Base-by-base conservation (phyloP, 345 rosid species). In the Aethionema arabicum region DNA sequence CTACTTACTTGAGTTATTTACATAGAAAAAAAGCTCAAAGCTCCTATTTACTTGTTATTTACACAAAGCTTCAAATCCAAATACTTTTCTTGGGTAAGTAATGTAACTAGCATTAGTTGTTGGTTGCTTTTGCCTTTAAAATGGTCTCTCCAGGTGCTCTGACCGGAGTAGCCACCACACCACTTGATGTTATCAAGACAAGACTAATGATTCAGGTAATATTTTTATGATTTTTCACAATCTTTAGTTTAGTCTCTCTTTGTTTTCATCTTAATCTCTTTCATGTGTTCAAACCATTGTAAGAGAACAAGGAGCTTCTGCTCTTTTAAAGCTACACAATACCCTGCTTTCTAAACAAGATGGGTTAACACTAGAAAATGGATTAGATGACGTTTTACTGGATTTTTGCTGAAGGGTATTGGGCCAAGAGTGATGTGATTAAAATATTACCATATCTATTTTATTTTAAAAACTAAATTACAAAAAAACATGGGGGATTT, bases 111-210 rank as follows among this genome's bases (percentile, higher is more conserved):
- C 35, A 11, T 11, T 46, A 8, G 6, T 44, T 52, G 41, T 44
- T 36, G 35, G 15, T 12, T n/a, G 13, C 32, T 67, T 21, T 21
- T 21, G 11, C n/a, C n/a, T n/a, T n/a, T n/a, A n/a, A n/a, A n/a
- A n/a, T n/a, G n/a, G n/a, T n/a, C n/a, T 56, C 59, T 66, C 50
- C 39, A 90, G 99, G 97, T 68, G 99, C 97, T 51, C 68, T 90
- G 50, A 93, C 99, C 9, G 99, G 97, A 75, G 99, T 96, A 42
- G 81, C 90, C 66, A 93, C 99, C 55, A 90, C 99, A 53, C 99
- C 99, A 5, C 96, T 87, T 9, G 99, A 90, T 74, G 97, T 93
- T 68, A 85, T 93, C 61, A 93, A 93, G 78, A 93, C 99, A 45
- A 87, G 99, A 52, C 73, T 90, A 75, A 93, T 93, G 99, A 78